These are phyloP conservation scores for Colletotrichum sansevieriae DNA, from an alignment of 2,329 filamentous ascomycete species.

Conservation along the genomic window DNA sequence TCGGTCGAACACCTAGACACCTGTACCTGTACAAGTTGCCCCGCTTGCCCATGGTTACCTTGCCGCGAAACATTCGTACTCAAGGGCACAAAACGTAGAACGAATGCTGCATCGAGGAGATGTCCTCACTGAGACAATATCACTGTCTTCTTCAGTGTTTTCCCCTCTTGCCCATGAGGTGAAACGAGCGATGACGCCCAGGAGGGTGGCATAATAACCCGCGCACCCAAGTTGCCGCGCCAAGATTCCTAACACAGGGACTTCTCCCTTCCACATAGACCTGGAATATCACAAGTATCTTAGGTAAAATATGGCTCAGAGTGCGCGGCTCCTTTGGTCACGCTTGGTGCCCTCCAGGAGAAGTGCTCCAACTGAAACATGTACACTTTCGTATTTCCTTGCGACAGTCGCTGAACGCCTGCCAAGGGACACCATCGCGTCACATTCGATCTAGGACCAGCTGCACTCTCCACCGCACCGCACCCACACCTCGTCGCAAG, in stretches of 20 bases:
- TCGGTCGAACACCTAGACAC: neutral
- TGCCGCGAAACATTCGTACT: neutral
- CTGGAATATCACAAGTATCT: no score
- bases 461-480: neutral
- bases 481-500: constrained; percentile 5
- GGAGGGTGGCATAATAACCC: no score
- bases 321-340: no score
- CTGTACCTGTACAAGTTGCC: neutral
- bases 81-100: no score
- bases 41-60: neutral
- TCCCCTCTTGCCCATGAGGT: constrained; percentile 1
- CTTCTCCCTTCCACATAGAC: no score
- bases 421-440: constrained; percentile 36
- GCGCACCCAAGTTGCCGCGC: no score
- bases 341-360: neutral
- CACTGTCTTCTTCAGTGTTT: neutral
- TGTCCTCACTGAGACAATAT: neutral
- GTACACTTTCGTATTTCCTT: constrained; percentile 32
- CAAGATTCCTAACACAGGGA: no score
- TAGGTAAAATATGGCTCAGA: no score
- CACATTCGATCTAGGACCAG: constrained; percentile 25
- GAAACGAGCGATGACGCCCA: constrained; percentile 27
- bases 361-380: constrained; percentile 40
- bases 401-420: constrained; percentile 4
- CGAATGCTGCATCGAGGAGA: no score